Evolutionary conservation across 1,284 basidiomycete genomes (phyloP).

Genomic region (Apiotrichum brassicae): DNA sequence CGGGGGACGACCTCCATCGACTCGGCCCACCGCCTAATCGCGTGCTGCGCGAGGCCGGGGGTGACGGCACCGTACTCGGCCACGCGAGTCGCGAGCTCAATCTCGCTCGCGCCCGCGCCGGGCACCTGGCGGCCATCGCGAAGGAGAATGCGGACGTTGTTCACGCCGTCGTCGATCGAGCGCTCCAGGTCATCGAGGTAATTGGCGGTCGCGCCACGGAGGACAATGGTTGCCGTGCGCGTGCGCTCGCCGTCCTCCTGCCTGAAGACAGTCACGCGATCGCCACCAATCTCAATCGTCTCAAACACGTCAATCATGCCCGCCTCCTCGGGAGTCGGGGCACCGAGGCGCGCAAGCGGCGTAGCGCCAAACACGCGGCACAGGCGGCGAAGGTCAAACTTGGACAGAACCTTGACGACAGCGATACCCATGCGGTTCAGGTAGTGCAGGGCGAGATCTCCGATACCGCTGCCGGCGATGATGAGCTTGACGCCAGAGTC

Average conservation of each 20-base stretch:
- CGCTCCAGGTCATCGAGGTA: conserved; percentile 92
- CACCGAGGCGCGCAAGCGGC: conserved; percentile 89
- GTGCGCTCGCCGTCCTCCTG: conserved; percentile 73
- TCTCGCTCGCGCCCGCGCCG: conserved; percentile 89
- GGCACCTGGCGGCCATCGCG: conserved; percentile 87
- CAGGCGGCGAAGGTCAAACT: conserved; percentile 91
- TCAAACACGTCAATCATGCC: conserved; percentile 92
- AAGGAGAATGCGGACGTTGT: conserved; percentile 88
- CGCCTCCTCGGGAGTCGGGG: conserved; percentile 93
- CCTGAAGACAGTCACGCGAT: conserved; percentile 92
- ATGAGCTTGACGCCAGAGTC: conserved; percentile 91
- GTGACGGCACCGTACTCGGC: conserved; percentile 81
- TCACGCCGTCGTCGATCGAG: conserved; percentile 94
- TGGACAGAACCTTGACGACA: conserved; percentile 94
- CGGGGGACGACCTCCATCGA: conserved; percentile 89
- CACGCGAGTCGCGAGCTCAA: conserved; percentile 79
- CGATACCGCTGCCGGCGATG: conserved; percentile 85
- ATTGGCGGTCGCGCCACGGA: conserved; percentile 94
- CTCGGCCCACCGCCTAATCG: conserved; percentile 81
- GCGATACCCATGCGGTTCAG: conserved; percentile 89
- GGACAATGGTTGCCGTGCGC: conserved; percentile 84
- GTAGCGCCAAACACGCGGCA: conserved; percentile 95
- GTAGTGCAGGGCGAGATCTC: conserved; percentile 96
- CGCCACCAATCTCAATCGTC: conserved; percentile 93
- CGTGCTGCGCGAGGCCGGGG: conserved; percentile 89